These are phyloP conservation scores for Candida andamanensis DNA, from an alignment of 805 yeast species.

Conservation along the genomic window DNA sequence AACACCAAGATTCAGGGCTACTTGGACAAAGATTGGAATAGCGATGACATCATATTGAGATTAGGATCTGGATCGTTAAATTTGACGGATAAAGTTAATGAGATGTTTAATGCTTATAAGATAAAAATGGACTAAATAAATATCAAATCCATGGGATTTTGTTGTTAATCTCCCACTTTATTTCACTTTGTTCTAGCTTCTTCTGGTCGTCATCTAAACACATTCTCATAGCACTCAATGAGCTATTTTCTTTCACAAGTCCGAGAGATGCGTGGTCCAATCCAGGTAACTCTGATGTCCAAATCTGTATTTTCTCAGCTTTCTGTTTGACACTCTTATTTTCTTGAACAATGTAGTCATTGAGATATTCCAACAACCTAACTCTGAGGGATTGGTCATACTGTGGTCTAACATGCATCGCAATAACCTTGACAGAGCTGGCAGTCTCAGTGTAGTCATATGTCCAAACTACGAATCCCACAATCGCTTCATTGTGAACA, in stretches of 20 bases:
- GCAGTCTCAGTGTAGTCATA: conserved; percentile 20
- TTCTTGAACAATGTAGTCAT: conserved; percentile 10
- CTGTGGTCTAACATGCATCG: conserved; percentile 7
- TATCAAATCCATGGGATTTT: conserved; percentile 39
- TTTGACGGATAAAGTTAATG: conserved; percentile 22
- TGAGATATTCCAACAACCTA: conserved; percentile 4
- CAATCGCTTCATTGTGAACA: conserved; percentile 12
- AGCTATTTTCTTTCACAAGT: conserved; percentile 26
- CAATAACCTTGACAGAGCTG: conserved; percentile 8
- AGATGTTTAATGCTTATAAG: too few species aligned
- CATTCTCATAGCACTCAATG: conserved; percentile 31
- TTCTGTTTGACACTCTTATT: conserved; percentile 1
- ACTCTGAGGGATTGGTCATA: conserved; percentile 6
- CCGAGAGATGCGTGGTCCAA: conserved; percentile 9
- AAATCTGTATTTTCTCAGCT: conserved; percentile 21
- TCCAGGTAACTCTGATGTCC: conserved; percentile 26
- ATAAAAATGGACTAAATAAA: too few species aligned
- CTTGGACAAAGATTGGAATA: conserved; percentile 34
- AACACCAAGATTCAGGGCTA: conserved; percentile 25
- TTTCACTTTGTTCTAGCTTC: conserved; percentile 18
- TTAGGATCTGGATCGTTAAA: conserved; percentile 16
- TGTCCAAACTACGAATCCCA: conserved; percentile 37
- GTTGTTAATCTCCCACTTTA: conserved; percentile 39
- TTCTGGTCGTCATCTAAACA: conserved; percentile 21
- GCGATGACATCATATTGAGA: conserved; percentile 34